Percentiles rank a stretch among this genome's conserved stretches.
Evolutionary conservation across 2,329 filamentous ascomycete genomes (phyloP).

Genomic region (Aureobasidium leucospermi): DNA sequence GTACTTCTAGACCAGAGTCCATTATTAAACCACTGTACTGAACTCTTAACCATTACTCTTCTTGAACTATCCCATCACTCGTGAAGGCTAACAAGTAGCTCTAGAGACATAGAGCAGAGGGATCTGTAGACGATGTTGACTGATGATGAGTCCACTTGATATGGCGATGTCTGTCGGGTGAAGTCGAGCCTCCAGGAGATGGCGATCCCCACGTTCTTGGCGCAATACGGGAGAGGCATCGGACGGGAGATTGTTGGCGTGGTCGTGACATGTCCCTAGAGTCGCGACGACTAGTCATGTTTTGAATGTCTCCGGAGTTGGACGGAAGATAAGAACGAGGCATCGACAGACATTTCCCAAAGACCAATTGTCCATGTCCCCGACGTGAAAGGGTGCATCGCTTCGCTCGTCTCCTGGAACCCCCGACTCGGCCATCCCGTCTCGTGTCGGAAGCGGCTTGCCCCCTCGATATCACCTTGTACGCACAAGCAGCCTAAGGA

Average conservation of each 20-base stretch:
- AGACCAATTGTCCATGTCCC: neutral
- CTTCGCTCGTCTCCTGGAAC: too few species aligned
- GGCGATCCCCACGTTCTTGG: conserved; percentile 4
- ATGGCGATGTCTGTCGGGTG: neutral
- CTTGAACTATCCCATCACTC: neutral
- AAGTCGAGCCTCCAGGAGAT: neutral
- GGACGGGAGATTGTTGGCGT: neutral
- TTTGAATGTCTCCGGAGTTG: neutral
- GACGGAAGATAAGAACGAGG: neutral
- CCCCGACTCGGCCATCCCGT: neutral
- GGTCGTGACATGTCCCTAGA: neutral
- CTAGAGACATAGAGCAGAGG: too few species aligned
- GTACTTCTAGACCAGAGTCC: conserved; percentile 6
- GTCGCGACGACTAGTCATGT: neutral
- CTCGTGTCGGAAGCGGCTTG: neutral
- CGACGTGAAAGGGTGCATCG: too few species aligned
- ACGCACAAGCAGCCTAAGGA: neutral
- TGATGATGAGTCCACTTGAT: neutral
- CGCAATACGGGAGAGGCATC: neutral
- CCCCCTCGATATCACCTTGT: neutral
- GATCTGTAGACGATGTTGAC: too few species aligned
- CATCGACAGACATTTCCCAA: neutral
- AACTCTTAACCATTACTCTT: neutral
- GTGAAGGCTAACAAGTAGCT: too few species aligned
- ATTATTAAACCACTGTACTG: neutral